These are phyloP conservation scores for Lumnitzera littorea DNA, from an alignment of 345 rosid species.

Conservation along the genomic window DNA sequence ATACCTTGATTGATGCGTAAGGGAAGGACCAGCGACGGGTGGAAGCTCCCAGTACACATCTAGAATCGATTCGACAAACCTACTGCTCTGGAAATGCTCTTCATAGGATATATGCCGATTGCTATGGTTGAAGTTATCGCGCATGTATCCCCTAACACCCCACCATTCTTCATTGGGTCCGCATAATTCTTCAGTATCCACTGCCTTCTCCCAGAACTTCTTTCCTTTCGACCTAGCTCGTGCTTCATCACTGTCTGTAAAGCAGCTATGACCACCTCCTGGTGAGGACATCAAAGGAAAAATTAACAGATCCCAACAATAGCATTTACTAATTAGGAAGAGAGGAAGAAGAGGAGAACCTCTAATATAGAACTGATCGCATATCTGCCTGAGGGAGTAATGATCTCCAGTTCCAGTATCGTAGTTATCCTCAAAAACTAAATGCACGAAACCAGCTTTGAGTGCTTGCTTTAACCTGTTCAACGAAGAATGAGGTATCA, in stretches of 20 bases:
- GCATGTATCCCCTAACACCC: conserved; percentile 94
- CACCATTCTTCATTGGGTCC: conserved; percentile 89
- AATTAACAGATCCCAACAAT: neutral
- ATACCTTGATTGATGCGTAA: conserved; percentile 85
- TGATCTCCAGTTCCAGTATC: conserved; percentile 99
- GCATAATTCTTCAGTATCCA: conserved; percentile 70
- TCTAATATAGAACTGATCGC: conserved; percentile 83
- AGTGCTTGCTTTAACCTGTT: conserved; percentile 77
- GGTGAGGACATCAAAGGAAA: conserved; percentile 9
- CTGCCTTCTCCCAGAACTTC: conserved; percentile 96
- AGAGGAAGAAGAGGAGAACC: conserved; percentile 24
- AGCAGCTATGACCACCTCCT: conserved; percentile 99
- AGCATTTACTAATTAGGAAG: neutral
- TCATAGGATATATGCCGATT: conserved; percentile 50
- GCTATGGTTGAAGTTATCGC: conserved; percentile 84
- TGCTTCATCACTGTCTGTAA: conserved; percentile 87
- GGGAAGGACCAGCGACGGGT: conserved; percentile 91
- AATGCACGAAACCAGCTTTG: conserved; percentile 78
- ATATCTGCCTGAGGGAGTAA: conserved; percentile 94
- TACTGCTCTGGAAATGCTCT: conserved; percentile 83
- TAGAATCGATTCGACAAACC: conserved; percentile 71
- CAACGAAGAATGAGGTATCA: conserved; percentile 12
- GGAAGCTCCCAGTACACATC: conserved; percentile 96
- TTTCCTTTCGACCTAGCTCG: conserved; percentile 69
- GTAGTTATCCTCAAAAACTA: conserved; percentile 94